Evolutionary conservation across 306 rosid species (phyloP).

Genomic region (Cyamopsis tetragonoloba): DNA sequence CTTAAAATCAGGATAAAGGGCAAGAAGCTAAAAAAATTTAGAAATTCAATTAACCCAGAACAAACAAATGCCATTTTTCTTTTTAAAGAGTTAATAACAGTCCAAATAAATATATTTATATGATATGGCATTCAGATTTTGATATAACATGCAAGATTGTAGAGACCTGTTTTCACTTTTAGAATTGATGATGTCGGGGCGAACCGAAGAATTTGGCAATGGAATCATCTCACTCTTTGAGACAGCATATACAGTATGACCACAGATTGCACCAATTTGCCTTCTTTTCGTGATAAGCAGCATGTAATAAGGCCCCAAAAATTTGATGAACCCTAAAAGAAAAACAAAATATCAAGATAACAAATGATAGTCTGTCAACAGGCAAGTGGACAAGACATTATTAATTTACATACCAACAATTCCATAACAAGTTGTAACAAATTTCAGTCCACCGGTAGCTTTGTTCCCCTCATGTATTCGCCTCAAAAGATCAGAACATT

Average conservation of each 20-base stretch:
- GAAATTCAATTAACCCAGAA: constrained; percentile 20
- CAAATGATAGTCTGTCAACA: constrained; percentile 6
- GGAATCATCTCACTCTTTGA: constrained; percentile 89
- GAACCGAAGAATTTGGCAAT: constrained; percentile 74
- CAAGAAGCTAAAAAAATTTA: neutral
- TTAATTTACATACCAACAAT: constrained; percentile 65
- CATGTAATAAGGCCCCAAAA: constrained; percentile 96
- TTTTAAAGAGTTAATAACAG: neutral
- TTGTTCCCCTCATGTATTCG: constrained; percentile 92
- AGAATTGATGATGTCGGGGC: constrained; percentile 54
- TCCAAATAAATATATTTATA: neutral
- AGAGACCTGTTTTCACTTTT: constrained; percentile 90
- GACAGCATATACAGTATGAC: constrained; percentile 78
- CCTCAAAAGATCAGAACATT: constrained; percentile 84
- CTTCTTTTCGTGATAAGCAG: constrained; percentile 86
- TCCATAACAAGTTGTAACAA: constrained; percentile 90
- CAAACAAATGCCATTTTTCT: constrained; percentile 10
- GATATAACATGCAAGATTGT: constrained; percentile 47
- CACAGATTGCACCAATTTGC: constrained; percentile 87
- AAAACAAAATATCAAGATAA: constrained; percentile 26
- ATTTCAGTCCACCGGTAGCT: constrained; percentile 84
- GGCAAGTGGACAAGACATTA: constrained; percentile 3
- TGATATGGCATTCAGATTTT: constrained; percentile 31
- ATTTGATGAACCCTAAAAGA: constrained; percentile 77
- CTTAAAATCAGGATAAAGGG: neutral